Evolutionary conservation across 495 filamentous ascomycete genomes (phyloP).

Genomic region (Hyphodiscus hymeniophilus): DNA sequence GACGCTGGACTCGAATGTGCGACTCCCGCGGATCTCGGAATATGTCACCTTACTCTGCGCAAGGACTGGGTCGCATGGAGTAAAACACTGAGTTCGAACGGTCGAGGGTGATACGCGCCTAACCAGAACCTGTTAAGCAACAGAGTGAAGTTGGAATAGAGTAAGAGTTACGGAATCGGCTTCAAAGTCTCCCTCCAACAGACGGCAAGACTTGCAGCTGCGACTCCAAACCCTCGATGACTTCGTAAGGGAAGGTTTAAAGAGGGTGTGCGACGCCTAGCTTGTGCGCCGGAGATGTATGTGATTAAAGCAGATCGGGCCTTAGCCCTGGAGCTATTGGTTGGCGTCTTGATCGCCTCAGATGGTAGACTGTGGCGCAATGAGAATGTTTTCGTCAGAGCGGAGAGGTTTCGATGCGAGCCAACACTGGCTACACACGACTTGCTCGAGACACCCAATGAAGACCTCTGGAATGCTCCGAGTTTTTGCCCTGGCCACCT

Average conservation of each 20-base stretch:
- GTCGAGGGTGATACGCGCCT: conserved; percentile 4
- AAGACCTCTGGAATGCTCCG: conserved; percentile 4
- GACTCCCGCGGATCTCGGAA: neutral
- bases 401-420: conserved; percentile 7
- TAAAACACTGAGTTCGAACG: conserved; percentile 4
- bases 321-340: neutral
- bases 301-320: conserved; percentile 1
- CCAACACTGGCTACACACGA: neutral
- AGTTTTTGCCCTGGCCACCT: conserved; percentile 2
- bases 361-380: neutral
- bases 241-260: too few species aligned
- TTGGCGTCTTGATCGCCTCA: neutral
- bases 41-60: conserved; percentile 1
- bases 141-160: conserved; percentile 19
- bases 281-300: neutral
- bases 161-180: conserved; percentile 9
- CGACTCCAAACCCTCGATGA: conserved; percentile 3
- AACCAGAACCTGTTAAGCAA: conserved; percentile 6
- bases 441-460: conserved; percentile 4
- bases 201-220: conserved; percentile 3
- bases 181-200: neutral
- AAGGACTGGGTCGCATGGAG: conserved; percentile 12
- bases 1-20: neutral
- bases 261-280: neutral
- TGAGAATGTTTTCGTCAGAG: neutral